Percentiles rank a stretch among this genome's conserved stretches.
phyloP scores from a whole-genome alignment of 345 rosid species.

The Aquilaria malaccensis region DNA sequence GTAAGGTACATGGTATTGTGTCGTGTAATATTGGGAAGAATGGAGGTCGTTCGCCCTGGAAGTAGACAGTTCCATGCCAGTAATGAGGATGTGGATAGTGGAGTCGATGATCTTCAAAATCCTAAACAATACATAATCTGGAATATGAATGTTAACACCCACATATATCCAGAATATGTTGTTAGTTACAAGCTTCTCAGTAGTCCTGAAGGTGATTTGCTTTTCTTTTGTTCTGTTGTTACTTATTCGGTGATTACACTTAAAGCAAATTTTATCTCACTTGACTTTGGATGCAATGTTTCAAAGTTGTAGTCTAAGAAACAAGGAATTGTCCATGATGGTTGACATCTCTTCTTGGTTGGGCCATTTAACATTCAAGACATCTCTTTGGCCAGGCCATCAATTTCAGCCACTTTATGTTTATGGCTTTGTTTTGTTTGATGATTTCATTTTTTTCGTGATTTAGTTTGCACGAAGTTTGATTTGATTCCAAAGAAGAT shows the following conservation, averaged over 20 bases:
- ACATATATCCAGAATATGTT: conserved; percentile 77
- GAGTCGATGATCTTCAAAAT: conserved; percentile 65
- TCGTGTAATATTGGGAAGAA: conserved; percentile 84
- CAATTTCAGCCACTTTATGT: not conserved
- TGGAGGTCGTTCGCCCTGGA: conserved; percentile 63
- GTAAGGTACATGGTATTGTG: conserved; percentile 58
- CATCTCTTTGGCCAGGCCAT: too few species aligned
- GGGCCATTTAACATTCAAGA: conserved; percentile 11
- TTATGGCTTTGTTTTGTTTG: not conserved
- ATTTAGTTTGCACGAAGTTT: not conserved
- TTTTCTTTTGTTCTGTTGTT: conserved; percentile 12
- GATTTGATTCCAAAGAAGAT: not conserved
- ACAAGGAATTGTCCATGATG: conserved; percentile 25
- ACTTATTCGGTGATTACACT: not conserved
- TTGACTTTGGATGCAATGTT: conserved; percentile 9
- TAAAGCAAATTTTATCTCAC: conserved; percentile 4
- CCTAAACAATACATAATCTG: conserved; percentile 62
- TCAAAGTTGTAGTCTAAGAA: conserved; percentile 20
- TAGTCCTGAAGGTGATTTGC: conserved; percentile 61
- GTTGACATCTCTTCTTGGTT: conserved; percentile 31
- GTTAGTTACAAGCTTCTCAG: conserved; percentile 79
- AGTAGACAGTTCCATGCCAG: conserved; percentile 54
- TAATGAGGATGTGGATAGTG: conserved; percentile 64
- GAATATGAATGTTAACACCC: conserved; percentile 84
- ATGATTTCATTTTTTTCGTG: not conserved